These are phyloP conservation scores for Notholithocarpus densiflorus DNA, from an alignment of 306 rosid genomes.

Conservation along the genomic window DNA sequence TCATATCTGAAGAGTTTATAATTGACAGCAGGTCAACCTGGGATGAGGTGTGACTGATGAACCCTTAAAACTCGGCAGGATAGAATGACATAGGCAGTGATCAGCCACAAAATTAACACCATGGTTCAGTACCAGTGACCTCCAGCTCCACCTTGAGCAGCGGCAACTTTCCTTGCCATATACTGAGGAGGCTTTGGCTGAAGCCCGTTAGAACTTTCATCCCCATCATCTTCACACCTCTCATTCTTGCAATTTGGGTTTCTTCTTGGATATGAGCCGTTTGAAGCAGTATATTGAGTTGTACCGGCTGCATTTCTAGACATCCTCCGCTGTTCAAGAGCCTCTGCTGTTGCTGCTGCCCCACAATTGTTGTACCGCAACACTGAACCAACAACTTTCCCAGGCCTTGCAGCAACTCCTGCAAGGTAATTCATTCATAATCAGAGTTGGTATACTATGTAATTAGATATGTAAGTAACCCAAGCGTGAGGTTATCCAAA, in stretches of 20 bases:
- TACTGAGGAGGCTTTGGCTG: constrained; percentile 75
- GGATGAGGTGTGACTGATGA: not conserved
- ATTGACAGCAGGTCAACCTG: constrained; percentile 22
- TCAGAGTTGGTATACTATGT: not conserved
- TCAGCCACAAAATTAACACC: constrained; percentile 4
- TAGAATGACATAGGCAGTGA: not conserved
- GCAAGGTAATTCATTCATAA: constrained; percentile 8
- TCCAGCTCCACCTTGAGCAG: constrained; percentile 74
- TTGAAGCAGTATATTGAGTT: constrained; percentile 54
- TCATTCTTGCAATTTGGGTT: constrained; percentile 74
- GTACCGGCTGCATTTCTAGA: constrained; percentile 59
- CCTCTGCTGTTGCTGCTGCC: constrained; percentile 61
- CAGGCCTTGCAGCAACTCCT: constrained; percentile 91
- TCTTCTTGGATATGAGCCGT: constrained; percentile 76
- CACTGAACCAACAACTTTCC: constrained; percentile 82
- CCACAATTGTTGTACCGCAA: constrained; percentile 80
- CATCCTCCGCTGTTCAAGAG: constrained; percentile 70
- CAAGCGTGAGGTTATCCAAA: not conserved
- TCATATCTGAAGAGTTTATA: not conserved
- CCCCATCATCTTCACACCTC: constrained; percentile 66
- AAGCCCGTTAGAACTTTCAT: constrained; percentile 71
- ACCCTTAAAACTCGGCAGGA: constrained; percentile 10
- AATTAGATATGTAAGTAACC: not conserved
- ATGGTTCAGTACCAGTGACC: constrained; percentile 69
- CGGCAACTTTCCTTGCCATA: constrained; percentile 77